A percentile compares a stretch with the other conserved stretches of the same genome.
phyloP scores from a whole-genome alignment of 2,329 filamentous ascomycete species.

The Colletotrichum lindemuthianum region DNA sequence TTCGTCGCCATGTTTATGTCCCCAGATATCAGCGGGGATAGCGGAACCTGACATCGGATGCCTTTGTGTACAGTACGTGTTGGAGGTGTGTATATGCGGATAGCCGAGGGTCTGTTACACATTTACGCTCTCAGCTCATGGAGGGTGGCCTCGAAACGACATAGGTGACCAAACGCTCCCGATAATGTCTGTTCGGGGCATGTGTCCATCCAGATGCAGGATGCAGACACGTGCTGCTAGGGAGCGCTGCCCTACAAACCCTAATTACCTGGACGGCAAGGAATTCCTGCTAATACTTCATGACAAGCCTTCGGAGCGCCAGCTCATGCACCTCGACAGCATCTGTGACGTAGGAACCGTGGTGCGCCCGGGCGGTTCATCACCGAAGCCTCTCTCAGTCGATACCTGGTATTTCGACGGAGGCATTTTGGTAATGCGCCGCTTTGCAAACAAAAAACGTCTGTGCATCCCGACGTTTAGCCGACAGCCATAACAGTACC shows the following conservation, averaged over 20 bases:
- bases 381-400: conserved; percentile 3
- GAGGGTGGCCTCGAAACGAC: conserved; percentile 22
- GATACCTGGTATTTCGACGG: too few relatives aligned
- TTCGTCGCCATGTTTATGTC: background rate
- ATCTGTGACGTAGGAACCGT: conserved; percentile 33
- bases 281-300: conserved; percentile 2
- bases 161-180: conserved; percentile 29
- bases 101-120: background rate
- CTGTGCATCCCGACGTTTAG: too few relatives aligned
- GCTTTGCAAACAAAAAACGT: too few relatives aligned
- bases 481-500: too few relatives aligned
- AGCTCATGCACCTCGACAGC: conserved; percentile 18
- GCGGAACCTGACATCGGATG: background rate
- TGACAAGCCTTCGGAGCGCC: conserved; percentile 15
- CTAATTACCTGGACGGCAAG: conserved; percentile 8
- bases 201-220: conserved; percentile 25
- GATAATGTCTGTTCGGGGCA: background rate
- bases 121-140: background rate
- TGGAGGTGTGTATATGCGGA: background rate
- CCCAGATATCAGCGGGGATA: background rate
- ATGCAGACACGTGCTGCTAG: conserved; percentile 24
- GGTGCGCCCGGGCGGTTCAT: conserved; percentile 16
- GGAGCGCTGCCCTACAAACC: conserved; percentile 13
- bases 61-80: background rate
- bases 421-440: too few relatives aligned